Evolutionary conservation across 2,329 filamentous ascomycete species (phyloP), one percentile per base, ranked within the genome.

Genomic region (Aspergillus fumigatiaffinis): DNA sequence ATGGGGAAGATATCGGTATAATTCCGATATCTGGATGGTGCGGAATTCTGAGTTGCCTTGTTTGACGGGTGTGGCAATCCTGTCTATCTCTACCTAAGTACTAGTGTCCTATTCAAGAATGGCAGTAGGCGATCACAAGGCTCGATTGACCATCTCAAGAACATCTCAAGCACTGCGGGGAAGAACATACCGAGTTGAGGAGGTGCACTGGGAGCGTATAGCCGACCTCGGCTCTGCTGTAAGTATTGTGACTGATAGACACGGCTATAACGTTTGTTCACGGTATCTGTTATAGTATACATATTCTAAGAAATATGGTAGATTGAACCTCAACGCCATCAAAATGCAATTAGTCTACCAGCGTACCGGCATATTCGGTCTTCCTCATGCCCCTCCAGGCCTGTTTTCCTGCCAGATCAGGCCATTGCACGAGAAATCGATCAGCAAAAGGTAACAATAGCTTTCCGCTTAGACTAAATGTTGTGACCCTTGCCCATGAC

Each of bases 401-500:
- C 46, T 62, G 68, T 53, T 71, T 76, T 5, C 75, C 75, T 1
- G 83, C 84, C 46, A 94, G 77, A 55, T 79, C 75, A 57, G 84
- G 80, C 81, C 93, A 94, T 78, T 97, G 92, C 55, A 96, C 91
- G 53, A 95, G 73, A 67, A 95, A 90, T 51, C 87, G 77, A 73
- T 96, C 90, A 50, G 89, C 89, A 44, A 95, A 78, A 62, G 79
- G 77, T 57, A 88, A 75, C 56, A 99, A 78, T 41, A 97, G 76
- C 70, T 85, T 87, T 0, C 93, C 94, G 41, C 91, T 96, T 58
- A 97, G 73, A 76, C 93, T 97, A 62, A 97, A 75, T 12, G 84
- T 87, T 63, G 83, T 87, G 17, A 96, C 90, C 17, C 94, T 83
- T 2, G 94, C 93, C 88, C 92, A 97, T 21, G 90, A 94, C 79